Conservation (phyloP, 306 rosid genomes). For the Heteromeles arbutifolia region DNA sequence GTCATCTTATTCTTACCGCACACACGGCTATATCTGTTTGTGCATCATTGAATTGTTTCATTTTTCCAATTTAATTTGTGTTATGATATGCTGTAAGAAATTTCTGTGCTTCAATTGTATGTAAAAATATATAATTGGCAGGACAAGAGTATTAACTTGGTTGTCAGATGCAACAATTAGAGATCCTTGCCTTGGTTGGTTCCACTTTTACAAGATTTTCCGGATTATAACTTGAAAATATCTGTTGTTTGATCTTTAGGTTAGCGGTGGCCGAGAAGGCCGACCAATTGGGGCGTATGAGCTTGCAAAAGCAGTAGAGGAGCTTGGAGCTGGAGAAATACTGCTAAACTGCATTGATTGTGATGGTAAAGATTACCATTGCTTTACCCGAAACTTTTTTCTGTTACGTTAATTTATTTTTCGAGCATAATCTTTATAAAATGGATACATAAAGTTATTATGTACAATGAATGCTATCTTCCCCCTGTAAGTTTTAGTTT, state of each 20-base stretch:
- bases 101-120: background rate
- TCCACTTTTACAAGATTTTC: background rate
- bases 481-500: background rate
- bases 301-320: conserved; percentile 91
- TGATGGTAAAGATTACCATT: conserved; percentile 56
- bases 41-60: background rate
- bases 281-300: conserved; percentile 94
- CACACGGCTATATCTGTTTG: background rate
- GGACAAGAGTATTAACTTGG: background rate
- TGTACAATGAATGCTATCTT: background rate
- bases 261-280: conserved; percentile 89
- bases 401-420: background rate
- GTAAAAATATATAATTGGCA: background rate
- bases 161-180: background rate
- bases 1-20: background rate
- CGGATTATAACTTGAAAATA: background rate
- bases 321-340: conserved; percentile 98
- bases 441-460: background rate
- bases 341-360: conserved; percentile 93
- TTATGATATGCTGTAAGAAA: background rate
- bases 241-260: conserved; percentile 36
- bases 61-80: background rate
- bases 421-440: background rate
- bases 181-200: conserved; percentile 3
- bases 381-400: background rate